Base-by-base conservation (phyloP, 768 basidiomycete species). In the Termitomyces sp. region DNA sequence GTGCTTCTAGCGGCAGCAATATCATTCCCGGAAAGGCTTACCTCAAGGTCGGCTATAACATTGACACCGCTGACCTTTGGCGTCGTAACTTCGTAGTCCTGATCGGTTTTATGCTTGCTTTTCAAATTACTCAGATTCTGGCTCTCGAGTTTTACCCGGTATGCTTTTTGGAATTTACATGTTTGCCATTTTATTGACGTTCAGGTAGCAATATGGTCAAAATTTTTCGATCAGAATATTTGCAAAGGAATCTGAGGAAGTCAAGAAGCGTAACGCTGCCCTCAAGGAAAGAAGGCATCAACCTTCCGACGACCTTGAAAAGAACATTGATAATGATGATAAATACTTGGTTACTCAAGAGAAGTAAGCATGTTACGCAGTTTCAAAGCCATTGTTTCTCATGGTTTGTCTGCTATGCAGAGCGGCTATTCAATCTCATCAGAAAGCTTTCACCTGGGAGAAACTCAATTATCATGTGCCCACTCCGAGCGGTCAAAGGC, bases 361-460 rank as follows among this genome's bases (percentile, higher is more conserved):
- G 35, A 60, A 54, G 61, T 62, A 10, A 30, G 43, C 46, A 35
- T 42, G 18, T 24, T 10, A 3, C 10, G 14, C 6, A 20, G 35
- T 4, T 24, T 2, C 52, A 51, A 33, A 35, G 58, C 33, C 48
- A 45, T n/a, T 36, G 30, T 30, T 47, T 42, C 56, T 36, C 28
- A 46, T 33, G 40, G 46, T 4, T 6, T 30, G 30, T 30, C 12
- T 20, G 14, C 33, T 50, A 33, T 40, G 35, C 32, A 64, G 61
- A 18, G 59, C 53, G 32, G 60, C 62, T 44, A 49, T 66, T n/a
- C 24, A 62, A 1, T 56, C 62, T n/a, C 67, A 73, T 38, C 66
- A 75, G 65, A 86, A 80, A 70, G 69, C 83, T 46, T 91, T 96
- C 67, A 94, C 93, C 1, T 96, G 92, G 91, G 85, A 90, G 64